Evolutionary conservation across 176 grass and related monocot species (phyloP).

Genomic region (Tuctoria greenei): DNA sequence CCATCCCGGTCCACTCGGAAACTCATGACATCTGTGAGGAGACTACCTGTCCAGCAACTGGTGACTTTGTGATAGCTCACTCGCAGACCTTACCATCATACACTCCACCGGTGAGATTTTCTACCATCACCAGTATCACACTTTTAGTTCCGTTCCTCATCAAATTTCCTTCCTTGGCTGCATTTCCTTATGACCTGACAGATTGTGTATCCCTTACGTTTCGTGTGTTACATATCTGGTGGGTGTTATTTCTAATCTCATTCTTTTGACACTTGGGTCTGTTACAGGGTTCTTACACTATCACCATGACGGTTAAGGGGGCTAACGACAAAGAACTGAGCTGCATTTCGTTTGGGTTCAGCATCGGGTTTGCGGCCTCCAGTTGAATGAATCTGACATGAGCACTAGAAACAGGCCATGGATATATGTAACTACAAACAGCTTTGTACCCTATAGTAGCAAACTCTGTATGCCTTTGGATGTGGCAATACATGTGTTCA

Average conservation of each 20-base stretch:
- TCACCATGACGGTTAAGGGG: constrained; percentile 68
- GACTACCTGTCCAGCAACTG: constrained; percentile 68
- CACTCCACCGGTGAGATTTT: constrained; percentile 63
- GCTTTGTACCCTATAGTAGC: constrained; percentile 17
- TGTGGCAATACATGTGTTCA: constrained; percentile 25
- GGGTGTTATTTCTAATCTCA: neutral
- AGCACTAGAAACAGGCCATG: neutral
- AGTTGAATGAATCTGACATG: constrained; percentile 20
- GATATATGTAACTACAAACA: constrained; percentile 15
- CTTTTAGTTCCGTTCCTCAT: neutral
- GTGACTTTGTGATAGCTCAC: constrained; percentile 50
- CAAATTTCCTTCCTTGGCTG: neutral
- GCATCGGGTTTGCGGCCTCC: constrained; percentile 43
- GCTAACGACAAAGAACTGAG: constrained; percentile 43
- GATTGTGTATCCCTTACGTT: neutral
- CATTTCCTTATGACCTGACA: neutral
- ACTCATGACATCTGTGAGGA: constrained; percentile 71
- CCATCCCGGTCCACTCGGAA: constrained; percentile 55
- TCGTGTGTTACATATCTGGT: neutral
- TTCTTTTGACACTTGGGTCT: neutral
- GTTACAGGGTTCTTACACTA: constrained; percentile 66
- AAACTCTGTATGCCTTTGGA: neutral
- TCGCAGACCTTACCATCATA: constrained; percentile 46
- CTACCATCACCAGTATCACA: neutral
- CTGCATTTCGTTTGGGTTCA: constrained; percentile 77